A percentile compares a stretch with the other conserved stretches of the same genome.
Conservation (phyloP, 2,329 filamentous ascomycete genomes). For the Ilyonectria robusta region DNA sequence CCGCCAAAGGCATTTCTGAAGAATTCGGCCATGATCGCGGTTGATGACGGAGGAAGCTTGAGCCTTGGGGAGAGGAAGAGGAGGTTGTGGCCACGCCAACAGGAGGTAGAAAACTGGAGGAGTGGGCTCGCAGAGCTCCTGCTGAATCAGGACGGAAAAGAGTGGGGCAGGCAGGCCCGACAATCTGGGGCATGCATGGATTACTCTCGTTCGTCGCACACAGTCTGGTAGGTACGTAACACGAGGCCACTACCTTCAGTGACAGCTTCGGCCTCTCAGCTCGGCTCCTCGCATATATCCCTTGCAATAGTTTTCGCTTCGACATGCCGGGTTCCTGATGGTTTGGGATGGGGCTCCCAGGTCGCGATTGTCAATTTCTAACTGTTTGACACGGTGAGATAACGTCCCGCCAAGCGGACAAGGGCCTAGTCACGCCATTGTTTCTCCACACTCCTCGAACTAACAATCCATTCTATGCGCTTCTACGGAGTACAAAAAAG, state of each 20-base stretch:
- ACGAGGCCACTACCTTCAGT: background rate
- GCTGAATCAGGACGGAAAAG: constrained; percentile 36
- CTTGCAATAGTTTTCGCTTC: background rate
- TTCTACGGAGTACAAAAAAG: no score
- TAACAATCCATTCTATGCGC: background rate
- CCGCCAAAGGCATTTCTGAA: constrained; percentile 80
- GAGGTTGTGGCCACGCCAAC: constrained; percentile 41
- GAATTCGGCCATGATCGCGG: constrained; percentile 67
- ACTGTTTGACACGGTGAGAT: background rate
- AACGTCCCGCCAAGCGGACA: background rate
- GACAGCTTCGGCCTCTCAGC: background rate
- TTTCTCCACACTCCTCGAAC: constrained; percentile 8
- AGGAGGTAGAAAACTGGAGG: constrained; percentile 46
- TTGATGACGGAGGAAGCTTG: constrained; percentile 41
- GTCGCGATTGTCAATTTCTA: background rate
- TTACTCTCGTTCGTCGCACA: constrained; percentile 11
- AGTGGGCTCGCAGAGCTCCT: constrained; percentile 41
- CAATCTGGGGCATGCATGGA: constrained; percentile 41
- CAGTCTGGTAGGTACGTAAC: background rate
- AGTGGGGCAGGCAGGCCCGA: constrained; percentile 37
- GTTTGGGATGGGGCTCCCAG: background rate
- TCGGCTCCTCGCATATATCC: background rate
- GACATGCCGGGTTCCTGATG: background rate
- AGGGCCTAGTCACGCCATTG: constrained; percentile 18
- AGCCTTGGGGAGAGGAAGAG: constrained; percentile 35